Conservation (phyloP, 2,329 filamentous ascomycete species). For the Xylaria sp. region DNA sequence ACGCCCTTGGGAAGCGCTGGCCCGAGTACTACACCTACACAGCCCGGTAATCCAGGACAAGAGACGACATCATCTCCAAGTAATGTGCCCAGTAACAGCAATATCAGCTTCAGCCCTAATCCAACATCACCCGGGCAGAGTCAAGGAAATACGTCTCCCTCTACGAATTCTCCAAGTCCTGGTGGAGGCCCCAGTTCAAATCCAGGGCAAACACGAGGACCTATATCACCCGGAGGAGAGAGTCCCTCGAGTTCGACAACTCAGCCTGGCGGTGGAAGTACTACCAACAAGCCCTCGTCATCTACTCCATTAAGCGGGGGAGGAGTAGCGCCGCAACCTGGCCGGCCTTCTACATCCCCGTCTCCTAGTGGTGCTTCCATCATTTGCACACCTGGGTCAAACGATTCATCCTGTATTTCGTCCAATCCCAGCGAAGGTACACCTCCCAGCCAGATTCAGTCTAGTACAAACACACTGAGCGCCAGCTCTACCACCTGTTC, state of each 20-base stretch:
- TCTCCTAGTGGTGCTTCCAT: conserved; percentile 8
- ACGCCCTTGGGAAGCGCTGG: background rate
- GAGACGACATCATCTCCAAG: conserved; percentile 19
- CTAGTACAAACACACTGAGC: conserved; percentile 25
- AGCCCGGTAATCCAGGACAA: conserved; percentile 11
- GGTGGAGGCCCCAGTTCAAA: conserved; percentile 14
- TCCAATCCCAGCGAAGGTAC: conserved; percentile 22
- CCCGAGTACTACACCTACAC: conserved; percentile 13
- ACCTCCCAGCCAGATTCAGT: conserved; percentile 28
- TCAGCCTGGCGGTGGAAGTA: conserved; percentile 23
- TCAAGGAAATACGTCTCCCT: background rate
- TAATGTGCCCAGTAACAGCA: conserved; percentile 18
- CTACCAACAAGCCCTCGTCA: conserved; percentile 27
- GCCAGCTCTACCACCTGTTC: conserved; percentile 23
- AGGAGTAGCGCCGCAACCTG: conserved; percentile 32
- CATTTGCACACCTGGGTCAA: conserved; percentile 34
- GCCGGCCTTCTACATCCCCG: conserved; percentile 29
- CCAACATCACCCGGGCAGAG: background rate
- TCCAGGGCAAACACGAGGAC: conserved; percentile 21
- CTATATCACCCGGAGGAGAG: conserved; percentile 9
- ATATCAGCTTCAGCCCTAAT: conserved; percentile 34
- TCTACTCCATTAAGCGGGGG: conserved; percentile 31
- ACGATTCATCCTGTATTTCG: conserved; percentile 36
- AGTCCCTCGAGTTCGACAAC: conserved; percentile 16
- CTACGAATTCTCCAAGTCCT: conserved; percentile 17